Evolutionary conservation across 78 protist species (phyloP), one percentile per base, ranked within the genome.

Genomic region (Speleostelium caveatum): DNA sequence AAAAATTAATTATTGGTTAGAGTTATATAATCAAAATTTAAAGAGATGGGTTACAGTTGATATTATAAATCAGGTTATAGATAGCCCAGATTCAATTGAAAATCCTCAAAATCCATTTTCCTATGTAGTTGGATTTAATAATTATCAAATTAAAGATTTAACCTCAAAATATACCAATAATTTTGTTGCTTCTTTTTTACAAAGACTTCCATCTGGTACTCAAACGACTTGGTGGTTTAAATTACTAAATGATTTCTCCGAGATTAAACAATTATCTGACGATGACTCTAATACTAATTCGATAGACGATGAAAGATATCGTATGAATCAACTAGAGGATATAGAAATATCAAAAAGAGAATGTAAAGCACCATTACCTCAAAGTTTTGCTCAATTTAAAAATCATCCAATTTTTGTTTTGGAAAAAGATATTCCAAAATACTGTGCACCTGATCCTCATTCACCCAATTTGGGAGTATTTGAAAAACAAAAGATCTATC

Each of bases 121-220:
- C 14, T 83, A 83, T 83, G 79, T 83, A 24, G 63, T 58, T 6
- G 41, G 38, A 1, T 60, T 22, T 33, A 60, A 75, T 36, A 32
- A 68, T 7, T 17, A 56, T 49, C 73, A 69, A 33, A 45, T 83
- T 6, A 83, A 83, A 60, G 91, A 83, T 69, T 32, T 83, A 2
- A 83, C 91, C 12, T 56, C 65, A 30, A 69, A 73, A 71, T 83
- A 83, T 60, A 69, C 91, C 14, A 83, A 83, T 33, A 83, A 83
- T 14, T 41, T 41, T 38, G 42, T 69, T 60, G 91, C 39, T 2
- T 68, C 91, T 17, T 49, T 49, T 38, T 24, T 83, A 10, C 51
- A 60, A 49, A 56, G 91, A 19, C 21, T 83, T n/a, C 80, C 91
- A 39, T 30, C 30, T 59, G 85, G 71, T 38, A 35, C 16, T 2